phyloP scores from a whole-genome alignment of 2,329 filamentous ascomycete species.

The Hypoxylon sp. region DNA sequence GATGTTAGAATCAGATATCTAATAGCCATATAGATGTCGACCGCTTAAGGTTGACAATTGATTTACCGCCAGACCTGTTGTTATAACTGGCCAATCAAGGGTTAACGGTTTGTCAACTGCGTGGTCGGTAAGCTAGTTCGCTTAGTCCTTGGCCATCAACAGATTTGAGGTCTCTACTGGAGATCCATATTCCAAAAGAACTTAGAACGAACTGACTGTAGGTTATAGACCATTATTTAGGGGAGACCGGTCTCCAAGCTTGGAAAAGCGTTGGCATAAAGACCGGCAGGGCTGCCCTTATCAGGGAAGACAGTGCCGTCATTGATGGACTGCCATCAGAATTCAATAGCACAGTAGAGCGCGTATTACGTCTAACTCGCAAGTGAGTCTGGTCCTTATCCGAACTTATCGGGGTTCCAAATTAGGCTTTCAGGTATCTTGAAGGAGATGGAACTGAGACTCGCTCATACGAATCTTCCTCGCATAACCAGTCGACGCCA shows the following conservation, averaged over 20 bases:
- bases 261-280: slow-evolving; percentile 15
- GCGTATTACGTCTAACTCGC: neutral
- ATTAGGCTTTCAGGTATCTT: neutral
- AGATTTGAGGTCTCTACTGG: neutral
- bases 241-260: slow-evolving; percentile 1
- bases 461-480: slow-evolving; percentile 53
- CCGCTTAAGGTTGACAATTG: neutral
- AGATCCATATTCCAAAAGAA: slow-evolving; percentile 4
- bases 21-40: neutral
- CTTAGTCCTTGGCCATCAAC: neutral
- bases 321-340: neutral
- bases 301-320: slow-evolving; percentile 5
- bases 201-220: neutral
- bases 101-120: neutral
- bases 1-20: neutral
- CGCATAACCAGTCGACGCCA: slow-evolving; percentile 56
- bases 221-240: neutral
- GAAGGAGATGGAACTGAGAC: neutral
- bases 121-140: neutral
- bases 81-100: neutral
- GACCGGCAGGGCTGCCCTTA: neutral
- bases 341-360: neutral
- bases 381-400: neutral
- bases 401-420: neutral
- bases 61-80: neutral